A percentile compares a stretch with the other conserved stretches of the same genome.
phyloP scores from a whole-genome alignment of 208 protist species.

The Vickermania spadyakhi region DNA sequence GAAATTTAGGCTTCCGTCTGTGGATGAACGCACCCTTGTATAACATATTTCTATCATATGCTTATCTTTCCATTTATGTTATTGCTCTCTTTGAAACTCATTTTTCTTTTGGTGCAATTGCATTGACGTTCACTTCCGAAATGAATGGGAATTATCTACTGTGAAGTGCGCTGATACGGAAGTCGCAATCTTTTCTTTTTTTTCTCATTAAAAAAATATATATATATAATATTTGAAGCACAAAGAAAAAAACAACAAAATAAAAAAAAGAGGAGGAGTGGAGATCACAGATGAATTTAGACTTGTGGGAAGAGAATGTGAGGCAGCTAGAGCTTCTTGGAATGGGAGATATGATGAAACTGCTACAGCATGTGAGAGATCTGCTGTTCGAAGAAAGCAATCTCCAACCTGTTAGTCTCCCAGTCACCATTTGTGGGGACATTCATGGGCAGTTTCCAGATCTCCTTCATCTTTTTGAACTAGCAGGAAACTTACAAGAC shows the following conservation, averaged over 20 bases:
- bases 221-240: too few species aligned
- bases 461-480: slow-evolving; percentile 93
- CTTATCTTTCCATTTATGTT: too few species aligned
- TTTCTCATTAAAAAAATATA: too few species aligned
- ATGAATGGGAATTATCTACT: too few species aligned
- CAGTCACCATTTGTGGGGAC: slow-evolving; percentile 98
- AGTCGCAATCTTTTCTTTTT: too few species aligned
- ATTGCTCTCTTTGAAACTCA: too few species aligned
- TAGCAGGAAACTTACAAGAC: slow-evolving; percentile 79
- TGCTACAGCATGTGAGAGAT: slow-evolving; percentile 52
- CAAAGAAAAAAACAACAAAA: slow-evolving; percentile 35
- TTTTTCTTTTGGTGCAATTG: too few species aligned
- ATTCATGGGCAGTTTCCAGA: slow-evolving; percentile 99
- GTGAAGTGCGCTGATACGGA: too few species aligned
- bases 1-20: background rate
- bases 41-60: too few species aligned
- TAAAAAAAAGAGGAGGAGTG: too few species aligned
- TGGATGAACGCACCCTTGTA: too few species aligned
- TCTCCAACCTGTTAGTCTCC: slow-evolving; percentile 87
- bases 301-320: slow-evolving; percentile 54
- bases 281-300: slow-evolving; percentile 10
- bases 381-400: slow-evolving; percentile 91
- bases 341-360: slow-evolving; percentile 55
- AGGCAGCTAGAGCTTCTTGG: slow-evolving; percentile 41
- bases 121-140: too few species aligned